Conservation (phyloP, 805 yeast genomes). For the Candida chauliodis region DNA sequence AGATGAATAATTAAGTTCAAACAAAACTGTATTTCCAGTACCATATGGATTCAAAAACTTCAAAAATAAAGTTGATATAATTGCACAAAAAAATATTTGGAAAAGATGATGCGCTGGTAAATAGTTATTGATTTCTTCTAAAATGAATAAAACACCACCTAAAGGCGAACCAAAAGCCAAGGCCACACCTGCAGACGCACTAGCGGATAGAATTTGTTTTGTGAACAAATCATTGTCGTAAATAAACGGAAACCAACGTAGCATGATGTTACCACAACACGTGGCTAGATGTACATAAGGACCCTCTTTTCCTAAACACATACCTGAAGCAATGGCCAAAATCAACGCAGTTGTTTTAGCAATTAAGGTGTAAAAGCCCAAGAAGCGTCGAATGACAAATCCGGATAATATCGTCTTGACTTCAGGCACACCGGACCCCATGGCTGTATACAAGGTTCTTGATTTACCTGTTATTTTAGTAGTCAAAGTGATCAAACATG, state of each 20-base stretch:
- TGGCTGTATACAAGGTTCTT: conserved; percentile 44
- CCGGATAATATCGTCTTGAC: conserved; percentile 60
- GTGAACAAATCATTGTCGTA: conserved; percentile 46
- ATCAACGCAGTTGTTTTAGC: conserved; percentile 47
- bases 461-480: conserved; percentile 35
- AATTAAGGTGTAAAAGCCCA: conserved; percentile 50
- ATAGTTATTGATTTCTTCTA: conserved; percentile 56
- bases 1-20: conserved; percentile 46
- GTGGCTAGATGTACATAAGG: conserved; percentile 61
- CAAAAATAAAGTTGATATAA: conserved; percentile 48
- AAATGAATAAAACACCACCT: conserved; percentile 54
- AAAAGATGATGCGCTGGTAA: conserved; percentile 53
- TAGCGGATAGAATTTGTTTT: conserved; percentile 52
- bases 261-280: conserved; percentile 53
- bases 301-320: conserved; percentile 58
- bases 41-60: conserved; percentile 56
- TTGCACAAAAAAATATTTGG: conserved; percentile 54
- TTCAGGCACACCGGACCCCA: conserved; percentile 62
- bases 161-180: conserved; percentile 59
- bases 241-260: conserved; percentile 44
- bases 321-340: conserved; percentile 55
- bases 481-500: conserved; percentile 44
- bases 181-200: conserved; percentile 59
- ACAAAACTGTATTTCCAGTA: conserved; percentile 55
- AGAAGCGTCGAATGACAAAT: conserved; percentile 49